A percentile compares a stretch with the other conserved stretches of the same genome.
Evolutionary conservation across 2,329 filamentous ascomycete genomes (phyloP).

Genomic region (Colletotrichum truncatum): DNA sequence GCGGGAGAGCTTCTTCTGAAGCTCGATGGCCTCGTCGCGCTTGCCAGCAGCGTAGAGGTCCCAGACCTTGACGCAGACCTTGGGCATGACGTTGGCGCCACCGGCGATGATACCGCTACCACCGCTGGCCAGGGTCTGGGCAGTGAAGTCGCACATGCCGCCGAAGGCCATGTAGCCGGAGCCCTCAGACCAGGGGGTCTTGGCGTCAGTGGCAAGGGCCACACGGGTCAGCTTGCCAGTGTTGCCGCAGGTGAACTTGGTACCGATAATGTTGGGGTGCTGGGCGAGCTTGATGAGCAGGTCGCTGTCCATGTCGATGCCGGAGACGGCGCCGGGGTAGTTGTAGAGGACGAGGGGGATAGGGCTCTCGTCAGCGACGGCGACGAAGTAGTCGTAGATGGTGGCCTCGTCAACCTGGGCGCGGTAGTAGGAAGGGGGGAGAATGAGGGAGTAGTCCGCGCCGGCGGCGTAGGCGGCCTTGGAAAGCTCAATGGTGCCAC

Average conservation of each 20-base stretch:
- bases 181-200: slow-evolving; percentile 68
- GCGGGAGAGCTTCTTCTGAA: slow-evolving; percentile 81
- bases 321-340: slow-evolving; percentile 87
- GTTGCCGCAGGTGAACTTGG: slow-evolving; percentile 92
- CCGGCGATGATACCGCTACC: slow-evolving; percentile 88
- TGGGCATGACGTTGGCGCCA: slow-evolving; percentile 86
- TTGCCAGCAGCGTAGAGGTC: slow-evolving; percentile 78
- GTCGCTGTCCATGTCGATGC: slow-evolving; percentile 91
- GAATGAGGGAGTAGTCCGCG: slow-evolving; percentile 81
- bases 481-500: slow-evolving; percentile 80
- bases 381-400: slow-evolving; percentile 77
- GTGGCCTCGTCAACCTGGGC: slow-evolving; percentile 78
- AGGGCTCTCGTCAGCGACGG: slow-evolving; percentile 79
- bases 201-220: slow-evolving; percentile 75
- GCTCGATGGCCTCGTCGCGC: slow-evolving; percentile 75
- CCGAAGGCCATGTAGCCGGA: slow-evolving; percentile 86
- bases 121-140: slow-evolving; percentile 81
- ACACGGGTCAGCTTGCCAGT: slow-evolving; percentile 90
- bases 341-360: slow-evolving; percentile 89
- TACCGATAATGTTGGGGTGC: slow-evolving; percentile 86
- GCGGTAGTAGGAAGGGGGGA: slow-evolving; percentile 87
- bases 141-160: slow-evolving; percentile 87
- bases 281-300: slow-evolving; percentile 81
- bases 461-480: slow-evolving; percentile 73
- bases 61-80: slow-evolving; percentile 82